Evolutionary conservation across 306 rosid species (phyloP).

Genomic region (Vachellia collinsii): DNA sequence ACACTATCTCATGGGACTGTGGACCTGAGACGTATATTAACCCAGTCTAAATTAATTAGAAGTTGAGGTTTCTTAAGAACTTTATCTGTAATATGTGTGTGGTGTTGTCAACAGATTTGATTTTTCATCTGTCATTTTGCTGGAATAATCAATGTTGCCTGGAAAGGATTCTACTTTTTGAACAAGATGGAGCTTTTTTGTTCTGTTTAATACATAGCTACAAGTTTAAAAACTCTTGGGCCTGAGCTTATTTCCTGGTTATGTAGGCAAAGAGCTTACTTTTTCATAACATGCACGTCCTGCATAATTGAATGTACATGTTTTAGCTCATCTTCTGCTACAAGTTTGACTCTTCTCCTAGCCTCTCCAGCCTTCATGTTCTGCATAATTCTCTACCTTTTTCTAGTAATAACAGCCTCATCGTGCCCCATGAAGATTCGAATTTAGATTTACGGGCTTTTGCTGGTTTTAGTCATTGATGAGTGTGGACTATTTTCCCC

Average conservation of each 20-base stretch:
- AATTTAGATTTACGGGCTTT: neutral
- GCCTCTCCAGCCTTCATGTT: neutral
- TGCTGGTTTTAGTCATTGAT: conserved; percentile 11
- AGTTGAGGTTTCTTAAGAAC: neutral
- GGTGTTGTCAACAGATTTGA: neutral
- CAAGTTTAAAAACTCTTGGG: neutral
- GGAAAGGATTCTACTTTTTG: neutral
- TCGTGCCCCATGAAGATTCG: neutral
- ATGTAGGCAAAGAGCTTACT: neutral
- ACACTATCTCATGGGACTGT: neutral
- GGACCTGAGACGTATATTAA: neutral
- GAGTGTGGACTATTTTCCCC: neutral
- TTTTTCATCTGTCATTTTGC: no score
- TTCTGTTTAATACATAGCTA: neutral
- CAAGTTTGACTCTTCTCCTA: neutral
- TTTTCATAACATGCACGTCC: neutral
- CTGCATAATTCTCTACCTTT: neutral
- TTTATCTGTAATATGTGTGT: neutral
- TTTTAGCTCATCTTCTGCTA: neutral
- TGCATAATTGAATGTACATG: neutral
- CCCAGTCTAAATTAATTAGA: neutral
- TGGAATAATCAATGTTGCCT: no score
- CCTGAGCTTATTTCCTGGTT: neutral
- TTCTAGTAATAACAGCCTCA: neutral
- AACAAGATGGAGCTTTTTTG: neutral